A percentile compares a stretch with the other conserved stretches of the same genome.
Evolutionary conservation across 192 early-diverging fungal species (phyloP).

Genomic region (Coemansia sp.): DNA sequence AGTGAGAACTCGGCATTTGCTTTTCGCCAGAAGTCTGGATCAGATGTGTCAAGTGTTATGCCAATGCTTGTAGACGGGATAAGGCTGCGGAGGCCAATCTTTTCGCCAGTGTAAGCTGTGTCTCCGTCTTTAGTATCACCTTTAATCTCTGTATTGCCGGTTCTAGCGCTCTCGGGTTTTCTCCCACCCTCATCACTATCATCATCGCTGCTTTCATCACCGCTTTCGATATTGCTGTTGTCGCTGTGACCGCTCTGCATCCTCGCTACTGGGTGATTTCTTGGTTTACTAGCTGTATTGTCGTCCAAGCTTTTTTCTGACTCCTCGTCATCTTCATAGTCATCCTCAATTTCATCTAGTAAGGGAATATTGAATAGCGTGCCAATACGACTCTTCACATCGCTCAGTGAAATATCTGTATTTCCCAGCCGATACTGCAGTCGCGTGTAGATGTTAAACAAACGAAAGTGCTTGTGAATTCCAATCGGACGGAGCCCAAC

Average conservation of each 20-base stretch:
- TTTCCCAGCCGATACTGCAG: conserved; percentile 33
- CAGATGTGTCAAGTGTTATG: conserved; percentile 25
- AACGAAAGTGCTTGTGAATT: conserved; percentile 49
- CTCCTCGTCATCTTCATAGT: conserved; percentile 34
- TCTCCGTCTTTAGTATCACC: not conserved
- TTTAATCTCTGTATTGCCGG: too few relatives aligned
- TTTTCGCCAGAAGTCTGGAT: conserved; percentile 49
- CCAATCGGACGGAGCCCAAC: conserved; percentile 49
- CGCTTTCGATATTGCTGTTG: conserved; percentile 4
- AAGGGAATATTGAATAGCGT: conserved; percentile 35
- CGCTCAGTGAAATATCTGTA: conserved; percentile 20
- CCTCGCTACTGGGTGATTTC: too few relatives aligned
- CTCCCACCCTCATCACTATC: conserved; percentile 1
- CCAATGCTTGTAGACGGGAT: conserved; percentile 22
- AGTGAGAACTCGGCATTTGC: conserved; percentile 34
- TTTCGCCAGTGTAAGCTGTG: not conserved
- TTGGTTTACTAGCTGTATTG: not conserved
- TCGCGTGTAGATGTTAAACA: conserved; percentile 50
- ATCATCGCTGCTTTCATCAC: not conserved
- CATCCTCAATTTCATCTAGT: conserved; percentile 46
- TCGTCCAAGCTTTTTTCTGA: conserved; percentile 9
- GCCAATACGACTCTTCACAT: conserved; percentile 31
- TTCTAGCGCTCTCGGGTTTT: not conserved
- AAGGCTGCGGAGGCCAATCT: not conserved
- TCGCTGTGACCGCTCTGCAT: not conserved